Base-by-base conservation (phyloP, 2,329 filamentous ascomycete species). In the Davidsoniella neocaledoniae region DNA sequence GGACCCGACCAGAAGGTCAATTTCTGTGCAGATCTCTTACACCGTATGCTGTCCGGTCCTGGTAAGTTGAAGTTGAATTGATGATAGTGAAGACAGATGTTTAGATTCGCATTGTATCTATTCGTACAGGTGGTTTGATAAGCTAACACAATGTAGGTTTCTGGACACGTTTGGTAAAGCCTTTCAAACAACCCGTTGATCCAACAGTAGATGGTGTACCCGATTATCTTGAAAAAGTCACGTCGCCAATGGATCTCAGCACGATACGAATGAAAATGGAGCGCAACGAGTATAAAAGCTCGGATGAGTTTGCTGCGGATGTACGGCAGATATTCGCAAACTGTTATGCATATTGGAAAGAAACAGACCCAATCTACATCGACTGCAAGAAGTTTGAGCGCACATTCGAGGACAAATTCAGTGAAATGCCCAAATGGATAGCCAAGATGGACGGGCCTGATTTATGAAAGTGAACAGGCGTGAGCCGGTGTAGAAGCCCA, bases 131-230 rank as follows among this genome's bases (percentile, higher is more conserved):
- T 6, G 12, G 33, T 10, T 2, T 7, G 16, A 26, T 21, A 46
- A 17, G 38, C 46, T 54, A 43, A 55, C 47, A n/a, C 5, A 4
- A 23, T 38, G 40, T 48, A 77, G 76, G 77, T 5, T 80, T 77
- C 59, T 81, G 77, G 77, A 80, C 77, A 0, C 72, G 76, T n/a
- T 67, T 79, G 0, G 76, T 80, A 2, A 74, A 74, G 0, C 74
- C 75, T 0, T 80, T 81, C 61, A 71, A 70, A 42, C 70, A 79
- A 21, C 71, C 76, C 0, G 76, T 80, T 5, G 69, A 76, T 51
- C 76, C 76, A 0, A 58, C 63, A 2, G 65, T 68, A 37, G 74
- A 80, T 55, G 71, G 71, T 16, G 73, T 79, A 2, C 76, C 75
- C 2, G 75, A 79, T 58, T 81, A 81, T 60, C 63, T 77, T 19